Conservation (phyloP, 2,329 filamentous ascomycete genomes). For the Cercospora janseana region DNA sequence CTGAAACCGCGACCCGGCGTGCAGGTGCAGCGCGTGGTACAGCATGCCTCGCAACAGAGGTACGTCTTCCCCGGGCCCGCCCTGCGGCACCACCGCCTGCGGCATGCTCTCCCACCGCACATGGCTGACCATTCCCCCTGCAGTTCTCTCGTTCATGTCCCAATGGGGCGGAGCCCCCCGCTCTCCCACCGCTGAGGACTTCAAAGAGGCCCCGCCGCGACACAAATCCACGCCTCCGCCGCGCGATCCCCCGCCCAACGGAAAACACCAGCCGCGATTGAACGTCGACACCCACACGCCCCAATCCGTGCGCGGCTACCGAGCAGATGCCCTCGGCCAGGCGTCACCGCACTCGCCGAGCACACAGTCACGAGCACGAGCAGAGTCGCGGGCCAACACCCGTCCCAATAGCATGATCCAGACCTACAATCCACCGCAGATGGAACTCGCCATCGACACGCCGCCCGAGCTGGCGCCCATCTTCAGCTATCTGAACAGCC, state of each 20-base stretch:
- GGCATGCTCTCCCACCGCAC: background rate
- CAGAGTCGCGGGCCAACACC: conserved; percentile 54
- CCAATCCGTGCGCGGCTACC: conserved; percentile 30
- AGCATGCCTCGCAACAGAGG: conserved; percentile 40
- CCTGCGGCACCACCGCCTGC: conserved; percentile 8
- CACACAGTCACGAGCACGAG: conserved; percentile 43
- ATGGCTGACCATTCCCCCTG: conserved; percentile 14
- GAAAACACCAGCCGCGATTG: conserved; percentile 22
- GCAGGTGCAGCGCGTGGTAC: conserved; percentile 19
- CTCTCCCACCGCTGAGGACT: conserved; percentile 30
- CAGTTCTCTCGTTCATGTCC: conserved; percentile 88
- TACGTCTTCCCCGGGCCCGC: conserved; percentile 27
- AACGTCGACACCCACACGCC: conserved; percentile 31
- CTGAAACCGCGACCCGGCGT: conserved; percentile 11
- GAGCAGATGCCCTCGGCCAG: conserved; percentile 38
- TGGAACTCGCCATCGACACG: conserved; percentile 81
- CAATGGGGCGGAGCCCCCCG: conserved; percentile 59
- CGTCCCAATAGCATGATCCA: conserved; percentile 83
- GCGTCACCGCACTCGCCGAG: conserved; percentile 39
- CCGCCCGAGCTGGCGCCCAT: conserved; percentile 91
- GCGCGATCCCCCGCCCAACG: conserved; percentile 19
- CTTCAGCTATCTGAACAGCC: conserved; percentile 89
- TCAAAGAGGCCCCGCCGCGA: conserved; percentile 17
- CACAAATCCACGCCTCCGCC: conserved; percentile 21
- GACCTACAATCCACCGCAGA: conserved; percentile 78